Base-by-base conservation (phyloP, 208 protist genomes). In the Trypanosoma congolense region DNA sequence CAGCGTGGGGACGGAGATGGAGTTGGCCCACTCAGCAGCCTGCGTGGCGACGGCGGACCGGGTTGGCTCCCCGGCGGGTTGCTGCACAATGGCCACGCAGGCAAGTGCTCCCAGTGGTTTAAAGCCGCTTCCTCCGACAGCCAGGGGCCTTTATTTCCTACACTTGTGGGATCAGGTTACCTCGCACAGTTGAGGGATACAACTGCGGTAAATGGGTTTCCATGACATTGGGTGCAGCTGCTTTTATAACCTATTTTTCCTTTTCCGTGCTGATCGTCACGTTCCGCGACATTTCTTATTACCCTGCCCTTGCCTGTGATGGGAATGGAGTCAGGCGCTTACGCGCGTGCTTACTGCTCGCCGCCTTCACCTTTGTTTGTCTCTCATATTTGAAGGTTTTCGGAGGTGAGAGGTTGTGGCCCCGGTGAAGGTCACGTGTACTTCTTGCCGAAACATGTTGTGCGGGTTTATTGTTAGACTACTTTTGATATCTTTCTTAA, bases 101-200 rank as follows among this genome's bases (percentile, higher is more conserved):
- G 42, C 52, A 8, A 51, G 31, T 19, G n/a, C 26, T 1, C 43
- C n/a, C 5, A 24, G 21, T 33, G 28, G 35, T n/a, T 14, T 57
- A 12, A 58, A 45, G 21, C 35, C 36, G 41, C 53, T 66, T 18
- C 18, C 42, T 5, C 3, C 26, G 22, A 54, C 41, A 25, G 49
- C 50, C 10, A 43, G 51, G 14, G 66, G 66, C 10, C 35, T 73
- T 5, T 73, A 67, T 35, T 73, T 73, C 50, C 26, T 67, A 25
- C 35, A 73, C 18, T 24, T 73, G 40, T 73, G 66, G 66, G 66
- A 73, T 44, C 66, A 61, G 28, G 48, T 31, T 4, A 44, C 30
- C 22, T 18, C 58, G 12, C 14, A 1, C 9, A 18, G 22, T 18
- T 40, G 35, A 31, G 2, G n/a, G n/a, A n/a, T n/a, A n/a, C n/a